Evolutionary conservation across 768 basidiomycete species (phyloP).

Genomic region (Auricularia cornea): DNA sequence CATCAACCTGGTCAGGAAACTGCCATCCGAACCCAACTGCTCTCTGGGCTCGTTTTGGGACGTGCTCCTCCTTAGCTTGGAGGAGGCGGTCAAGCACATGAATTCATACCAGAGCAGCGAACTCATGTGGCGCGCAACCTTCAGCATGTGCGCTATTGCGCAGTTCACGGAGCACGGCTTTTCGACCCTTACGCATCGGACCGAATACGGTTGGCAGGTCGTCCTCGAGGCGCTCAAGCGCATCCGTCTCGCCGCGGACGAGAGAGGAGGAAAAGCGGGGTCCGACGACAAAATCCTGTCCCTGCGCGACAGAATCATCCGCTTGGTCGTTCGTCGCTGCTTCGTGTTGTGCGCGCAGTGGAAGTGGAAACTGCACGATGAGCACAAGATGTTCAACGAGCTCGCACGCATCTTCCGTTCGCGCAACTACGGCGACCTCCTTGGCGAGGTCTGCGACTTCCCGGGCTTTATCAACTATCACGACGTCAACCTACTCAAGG

Average conservation of each 20-base stretch:
- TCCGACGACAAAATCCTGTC: slow-evolving; percentile 35
- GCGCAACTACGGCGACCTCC: slow-evolving; percentile 66
- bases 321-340: slow-evolving; percentile 61
- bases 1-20: slow-evolving; percentile 43
- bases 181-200: slow-evolving; percentile 28
- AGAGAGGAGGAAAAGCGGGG: slow-evolving; percentile 25
- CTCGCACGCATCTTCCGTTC: slow-evolving; percentile 68
- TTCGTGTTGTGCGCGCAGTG: slow-evolving; percentile 66
- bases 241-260: slow-evolving; percentile 47
- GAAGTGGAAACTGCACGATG: slow-evolving; percentile 61
- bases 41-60: slow-evolving; percentile 36
- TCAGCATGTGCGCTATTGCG: slow-evolving; percentile 62
- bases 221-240: slow-evolving; percentile 48
- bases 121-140: slow-evolving; percentile 59
- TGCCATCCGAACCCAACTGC: slow-evolving; percentile 9
- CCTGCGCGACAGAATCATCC: slow-evolving; percentile 66
- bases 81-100: slow-evolving; percentile 14
- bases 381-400: slow-evolving; percentile 48
- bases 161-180: slow-evolving; percentile 63
- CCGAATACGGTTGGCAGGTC: slow-evolving; percentile 59
- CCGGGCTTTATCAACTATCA: slow-evolving; percentile 58
- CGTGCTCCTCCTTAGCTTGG: slow-evolving; percentile 29
- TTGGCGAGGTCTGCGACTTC: slow-evolving; percentile 52
- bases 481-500: slow-evolving; percentile 45
- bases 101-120: slow-evolving; percentile 47